Evolutionary conservation across 345 rosid genomes (phyloP).

Genomic region (Ailanthus altissimus): DNA sequence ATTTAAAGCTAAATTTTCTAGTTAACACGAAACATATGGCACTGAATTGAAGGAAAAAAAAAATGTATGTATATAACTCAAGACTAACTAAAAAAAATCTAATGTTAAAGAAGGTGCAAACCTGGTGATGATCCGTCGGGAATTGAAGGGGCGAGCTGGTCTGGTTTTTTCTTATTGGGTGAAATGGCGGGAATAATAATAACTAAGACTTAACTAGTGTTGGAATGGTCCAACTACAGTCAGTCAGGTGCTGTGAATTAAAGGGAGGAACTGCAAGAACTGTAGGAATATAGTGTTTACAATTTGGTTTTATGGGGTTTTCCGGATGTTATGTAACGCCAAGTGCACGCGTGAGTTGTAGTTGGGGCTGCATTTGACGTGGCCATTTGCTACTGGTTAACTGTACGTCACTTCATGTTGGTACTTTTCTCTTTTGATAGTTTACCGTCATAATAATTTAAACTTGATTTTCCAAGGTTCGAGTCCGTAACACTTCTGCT

Average conservation of each 20-base stretch:
- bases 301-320: not conserved
- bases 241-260: not conserved
- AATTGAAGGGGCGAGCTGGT: slow-evolving; percentile 7
- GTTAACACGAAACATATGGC: not conserved
- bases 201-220: not conserved
- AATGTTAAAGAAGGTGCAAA: not conserved
- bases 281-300: slow-evolving; percentile 25
- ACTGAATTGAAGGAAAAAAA: not conserved
- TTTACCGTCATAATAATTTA: not conserved
- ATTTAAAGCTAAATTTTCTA: not conserved
- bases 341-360: no score
- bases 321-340: no score
- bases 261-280: slow-evolving; percentile 26
- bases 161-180: not conserved
- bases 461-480: no score
- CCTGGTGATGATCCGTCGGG: not conserved
- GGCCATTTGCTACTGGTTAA: not conserved
- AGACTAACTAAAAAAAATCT: not conserved
- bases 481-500: no score
- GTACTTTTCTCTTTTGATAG: not conserved
- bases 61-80: not conserved
- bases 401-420: not conserved
- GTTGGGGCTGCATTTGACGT: not conserved
- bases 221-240: no score
- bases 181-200: slow-evolving; percentile 34